Evolutionary conservation across 116 monocot species (phyloP).

Genomic region (Phalaenopsis hybrid): DNA sequence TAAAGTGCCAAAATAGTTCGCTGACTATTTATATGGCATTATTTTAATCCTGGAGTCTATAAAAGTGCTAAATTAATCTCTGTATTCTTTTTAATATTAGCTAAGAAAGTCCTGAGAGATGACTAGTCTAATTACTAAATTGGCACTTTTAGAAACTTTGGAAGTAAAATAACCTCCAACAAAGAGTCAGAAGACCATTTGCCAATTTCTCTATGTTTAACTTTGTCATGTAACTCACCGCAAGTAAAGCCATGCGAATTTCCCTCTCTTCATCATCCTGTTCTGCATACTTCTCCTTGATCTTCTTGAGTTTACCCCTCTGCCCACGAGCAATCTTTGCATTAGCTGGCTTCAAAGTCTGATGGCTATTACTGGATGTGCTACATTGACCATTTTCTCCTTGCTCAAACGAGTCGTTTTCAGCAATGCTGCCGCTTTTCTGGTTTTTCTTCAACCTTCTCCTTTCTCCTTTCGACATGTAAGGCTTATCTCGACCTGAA

Average conservation of each 20-base stretch:
- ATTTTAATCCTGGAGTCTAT: no score
- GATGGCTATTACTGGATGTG: conserved; percentile 18
- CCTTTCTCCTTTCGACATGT: conserved; percentile 85
- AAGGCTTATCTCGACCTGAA: conserved; percentile 64
- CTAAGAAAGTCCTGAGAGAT: no score
- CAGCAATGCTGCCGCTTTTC: conserved; percentile 18
- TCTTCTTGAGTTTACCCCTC: conserved; percentile 89
- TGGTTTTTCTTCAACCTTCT: conserved; percentile 75
- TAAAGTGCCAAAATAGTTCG: no score
- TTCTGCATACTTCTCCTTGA: conserved; percentile 95
- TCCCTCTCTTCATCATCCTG: conserved; percentile 97
- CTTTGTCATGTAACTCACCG: conserved; percentile 30
- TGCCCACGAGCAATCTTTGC: conserved; percentile 74
- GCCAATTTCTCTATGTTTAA: not conserved
- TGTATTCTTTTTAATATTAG: no score
- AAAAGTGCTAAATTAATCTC: no score
- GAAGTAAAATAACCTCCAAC: no score
- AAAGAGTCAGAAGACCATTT: no score
- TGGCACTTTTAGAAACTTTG: no score
- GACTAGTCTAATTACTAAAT: no score
- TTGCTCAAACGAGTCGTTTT: conserved; percentile 15
- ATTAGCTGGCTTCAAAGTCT: conserved; percentile 25
- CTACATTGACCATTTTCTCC: conserved; percentile 27
- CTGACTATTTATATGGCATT: no score
- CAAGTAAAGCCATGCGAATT: conserved; percentile 93